A percentile compares a stretch with the other conserved stretches of the same genome.
Conservation (phyloP, 768 basidiomycete species). For the Lentinula aciculospora region DNA sequence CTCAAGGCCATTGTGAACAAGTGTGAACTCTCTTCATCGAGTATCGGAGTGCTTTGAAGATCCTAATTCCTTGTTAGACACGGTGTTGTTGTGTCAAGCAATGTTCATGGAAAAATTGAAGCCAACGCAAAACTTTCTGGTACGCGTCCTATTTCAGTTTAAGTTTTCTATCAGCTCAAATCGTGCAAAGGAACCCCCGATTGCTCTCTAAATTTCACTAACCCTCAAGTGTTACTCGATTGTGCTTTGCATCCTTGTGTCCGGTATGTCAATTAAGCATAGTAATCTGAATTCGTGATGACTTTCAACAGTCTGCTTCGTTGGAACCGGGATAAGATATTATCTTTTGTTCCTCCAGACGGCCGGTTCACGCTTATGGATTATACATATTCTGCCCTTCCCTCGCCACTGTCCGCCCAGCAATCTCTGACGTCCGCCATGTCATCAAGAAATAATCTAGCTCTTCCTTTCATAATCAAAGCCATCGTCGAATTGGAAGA, state of each 20-base stretch:
- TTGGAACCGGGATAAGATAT: constrained; percentile 67
- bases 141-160: constrained; percentile 18
- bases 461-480: constrained; percentile 48
- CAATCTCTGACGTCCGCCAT: not conserved
- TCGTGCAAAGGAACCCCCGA: constrained; percentile 75
- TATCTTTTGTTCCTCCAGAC: constrained; percentile 94
- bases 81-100: constrained; percentile 59
- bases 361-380: constrained; percentile 82
- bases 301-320: constrained; percentile 54
- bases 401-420: constrained; percentile 8
- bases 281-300: not conserved
- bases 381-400: constrained; percentile 60
- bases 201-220: constrained; percentile 69
- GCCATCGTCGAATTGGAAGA: constrained; percentile 38
- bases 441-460: constrained; percentile 23
- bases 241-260: constrained; percentile 92
- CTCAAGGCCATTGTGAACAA: constrained; percentile 74
- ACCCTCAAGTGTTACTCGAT: constrained; percentile 67
- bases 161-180: constrained; percentile 4
- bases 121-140: constrained; percentile 75
- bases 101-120: constrained; percentile 73
- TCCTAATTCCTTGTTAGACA: constrained; percentile 36
- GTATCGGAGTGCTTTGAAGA: not conserved
- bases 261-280: constrained; percentile 45
- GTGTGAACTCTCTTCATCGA: constrained; percentile 31